Conservation (phyloP, 208 protist genomes). For the Endotrypanum monterogeii region DNA sequence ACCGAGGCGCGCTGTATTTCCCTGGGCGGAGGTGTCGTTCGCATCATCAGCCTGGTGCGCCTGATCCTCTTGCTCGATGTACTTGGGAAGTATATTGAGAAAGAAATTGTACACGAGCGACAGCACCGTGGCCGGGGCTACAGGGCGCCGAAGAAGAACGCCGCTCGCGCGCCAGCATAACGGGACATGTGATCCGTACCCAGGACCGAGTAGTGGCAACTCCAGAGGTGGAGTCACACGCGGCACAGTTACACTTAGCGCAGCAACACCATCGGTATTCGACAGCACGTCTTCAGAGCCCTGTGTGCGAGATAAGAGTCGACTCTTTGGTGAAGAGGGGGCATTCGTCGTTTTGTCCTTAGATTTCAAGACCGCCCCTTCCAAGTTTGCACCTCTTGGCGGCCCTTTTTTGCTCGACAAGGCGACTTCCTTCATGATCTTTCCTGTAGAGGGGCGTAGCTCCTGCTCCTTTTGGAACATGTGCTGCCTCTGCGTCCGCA, state of each 20-base stretch:
- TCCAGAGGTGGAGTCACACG: conserved; percentile 10
- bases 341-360: background rate
- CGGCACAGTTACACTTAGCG: background rate
- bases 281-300: background rate
- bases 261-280: background rate
- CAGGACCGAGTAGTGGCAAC: conserved; percentile 55
- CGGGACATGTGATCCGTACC: conserved; percentile 38
- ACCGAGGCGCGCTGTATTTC: conserved; percentile 3
- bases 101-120: conserved; percentile 77
- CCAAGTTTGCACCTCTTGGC: background rate
- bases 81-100: conserved; percentile 50
- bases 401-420: background rate
- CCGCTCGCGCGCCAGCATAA: conserved; percentile 56
- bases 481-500: conserved; percentile 20
- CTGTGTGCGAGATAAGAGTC: conserved; percentile 8
- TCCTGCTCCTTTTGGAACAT: conserved; percentile 5
- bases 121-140: conserved; percentile 34
- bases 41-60: background rate
- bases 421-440: background rate
- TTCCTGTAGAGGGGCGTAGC: background rate
- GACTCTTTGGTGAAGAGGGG: background rate
- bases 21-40: background rate
- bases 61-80: conserved; percentile 37
- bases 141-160: conserved; percentile 42
- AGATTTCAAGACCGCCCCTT: background rate